Conservation (phyloP, 2,329 filamentous ascomycete genomes). For the Phaeosphaeriaceae sp. region DNA sequence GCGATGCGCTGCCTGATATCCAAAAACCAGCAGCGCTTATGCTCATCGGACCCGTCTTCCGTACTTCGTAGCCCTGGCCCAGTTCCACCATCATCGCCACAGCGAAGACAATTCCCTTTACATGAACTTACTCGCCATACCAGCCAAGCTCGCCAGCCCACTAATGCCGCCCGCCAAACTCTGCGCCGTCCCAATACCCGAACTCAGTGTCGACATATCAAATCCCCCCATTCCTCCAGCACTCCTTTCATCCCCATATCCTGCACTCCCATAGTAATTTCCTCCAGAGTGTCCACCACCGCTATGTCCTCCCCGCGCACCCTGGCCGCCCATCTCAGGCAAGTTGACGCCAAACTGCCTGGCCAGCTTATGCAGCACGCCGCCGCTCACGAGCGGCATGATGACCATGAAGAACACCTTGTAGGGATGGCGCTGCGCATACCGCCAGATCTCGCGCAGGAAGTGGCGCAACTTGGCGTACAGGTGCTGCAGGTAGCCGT, state of each 20-base stretch:
- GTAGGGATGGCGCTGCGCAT: constrained; percentile 81
- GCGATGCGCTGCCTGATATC: too few species aligned
- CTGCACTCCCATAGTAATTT: constrained; percentile 54
- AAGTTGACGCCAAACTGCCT: constrained; percentile 80
- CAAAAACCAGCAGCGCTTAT: too few species aligned
- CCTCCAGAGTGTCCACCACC: constrained; percentile 18
- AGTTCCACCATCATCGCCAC: too few species aligned
- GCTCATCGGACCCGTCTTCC: too few species aligned
- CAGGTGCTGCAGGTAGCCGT: constrained; percentile 76
- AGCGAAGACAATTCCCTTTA: constrained; percentile 34
- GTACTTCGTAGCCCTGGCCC: too few species aligned
- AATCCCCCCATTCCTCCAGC: constrained; percentile 39
- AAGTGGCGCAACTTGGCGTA: constrained; percentile 79
- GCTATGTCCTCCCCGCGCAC: constrained; percentile 24
- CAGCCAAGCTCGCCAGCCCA: constrained; percentile 57
- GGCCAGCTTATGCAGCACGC: constrained; percentile 78
- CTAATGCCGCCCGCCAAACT: constrained; percentile 50
- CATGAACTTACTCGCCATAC: constrained; percentile 56
- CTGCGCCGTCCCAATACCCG: constrained; percentile 19
- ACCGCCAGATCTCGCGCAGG: constrained; percentile 79
- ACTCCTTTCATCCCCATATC: constrained; percentile 48
- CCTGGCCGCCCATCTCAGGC: constrained; percentile 59
- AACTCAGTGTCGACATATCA: constrained; percentile 38
- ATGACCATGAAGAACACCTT: constrained; percentile 91
- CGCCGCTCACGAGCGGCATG: constrained; percentile 85